Evolutionary conservation across 495 filamentous ascomycete genomes (phyloP).

Genomic region (Rostrohypoxylon terebratum): DNA sequence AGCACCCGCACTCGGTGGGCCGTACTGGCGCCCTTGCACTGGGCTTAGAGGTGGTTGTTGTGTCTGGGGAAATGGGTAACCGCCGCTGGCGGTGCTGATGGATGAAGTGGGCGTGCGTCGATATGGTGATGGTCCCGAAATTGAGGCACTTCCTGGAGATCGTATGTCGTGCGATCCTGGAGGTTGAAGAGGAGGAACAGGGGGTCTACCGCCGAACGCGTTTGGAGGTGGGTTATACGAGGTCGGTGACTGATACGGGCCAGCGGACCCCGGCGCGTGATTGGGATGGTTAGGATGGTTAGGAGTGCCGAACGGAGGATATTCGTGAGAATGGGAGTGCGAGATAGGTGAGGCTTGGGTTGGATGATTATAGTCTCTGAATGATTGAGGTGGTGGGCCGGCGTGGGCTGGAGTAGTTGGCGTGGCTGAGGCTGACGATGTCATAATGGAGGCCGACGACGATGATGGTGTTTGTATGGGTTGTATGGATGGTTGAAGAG

Average conservation of each 20-base stretch:
- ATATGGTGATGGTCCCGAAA: constrained; percentile 65
- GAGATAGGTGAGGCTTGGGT: constrained; percentile 57
- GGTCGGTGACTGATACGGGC: constrained; percentile 55
- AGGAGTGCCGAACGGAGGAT: constrained; percentile 34
- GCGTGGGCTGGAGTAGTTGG: constrained; percentile 63
- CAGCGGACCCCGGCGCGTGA: constrained; percentile 49
- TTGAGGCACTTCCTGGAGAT: constrained; percentile 60
- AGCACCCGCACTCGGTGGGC: constrained; percentile 44
- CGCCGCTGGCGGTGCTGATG: constrained; percentile 54
- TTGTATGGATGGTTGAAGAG: constrained; percentile 43
- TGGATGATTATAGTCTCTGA: constrained; percentile 60
- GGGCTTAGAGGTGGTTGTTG: constrained; percentile 65
- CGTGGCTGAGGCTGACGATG: constrained; percentile 47
- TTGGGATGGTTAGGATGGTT: constrained; percentile 53
- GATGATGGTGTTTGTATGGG: constrained; percentile 44
- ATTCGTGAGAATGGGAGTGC: constrained; percentile 47
- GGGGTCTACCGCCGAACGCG: constrained; percentile 59
- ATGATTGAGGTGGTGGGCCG: constrained; percentile 54
- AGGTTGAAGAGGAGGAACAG: constrained; percentile 65
- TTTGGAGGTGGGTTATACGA: constrained; percentile 54
- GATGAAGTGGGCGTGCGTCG: constrained; percentile 62
- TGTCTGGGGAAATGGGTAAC: constrained; percentile 67
- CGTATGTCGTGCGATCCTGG: constrained; percentile 61
- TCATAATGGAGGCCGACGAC: constrained; percentile 31
- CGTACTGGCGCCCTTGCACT: constrained; percentile 62